phyloP scores from a whole-genome alignment of 108 stramenopile genomes.

The Bacterosira constricta region DNA sequence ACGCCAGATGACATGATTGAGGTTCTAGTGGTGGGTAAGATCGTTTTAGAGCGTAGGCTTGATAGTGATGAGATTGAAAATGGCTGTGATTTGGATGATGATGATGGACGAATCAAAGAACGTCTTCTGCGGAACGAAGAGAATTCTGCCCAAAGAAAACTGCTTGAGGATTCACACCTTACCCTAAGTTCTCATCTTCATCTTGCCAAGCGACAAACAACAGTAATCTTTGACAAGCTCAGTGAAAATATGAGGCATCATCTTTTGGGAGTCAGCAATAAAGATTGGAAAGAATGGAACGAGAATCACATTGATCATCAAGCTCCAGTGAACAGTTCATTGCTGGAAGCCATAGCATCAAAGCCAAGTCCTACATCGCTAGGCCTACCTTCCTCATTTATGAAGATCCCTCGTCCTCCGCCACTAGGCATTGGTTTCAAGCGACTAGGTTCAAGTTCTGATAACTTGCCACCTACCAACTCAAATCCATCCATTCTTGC shows the following conservation, averaged over 20 bases:
- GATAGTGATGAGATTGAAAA: conserved; percentile 22
- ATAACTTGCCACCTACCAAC: too few relatives aligned
- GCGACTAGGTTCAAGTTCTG: neutral
- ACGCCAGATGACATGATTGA: conserved; percentile 92
- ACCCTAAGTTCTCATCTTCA: conserved; percentile 28
- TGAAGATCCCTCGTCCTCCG: conserved; percentile 29
- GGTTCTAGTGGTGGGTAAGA: conserved; percentile 76
- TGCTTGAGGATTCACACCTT: conserved; percentile 58
- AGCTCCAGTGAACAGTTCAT: neutral
- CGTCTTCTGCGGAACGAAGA: conserved; percentile 60
- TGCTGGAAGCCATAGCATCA: neutral
- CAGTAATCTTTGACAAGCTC: conserved; percentile 48
- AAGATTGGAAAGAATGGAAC: conserved; percentile 10
- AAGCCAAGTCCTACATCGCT: conserved; percentile 3
- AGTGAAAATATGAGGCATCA: conserved; percentile 40
- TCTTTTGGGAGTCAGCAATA: conserved; percentile 26
- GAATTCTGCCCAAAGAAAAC: conserved; percentile 56
- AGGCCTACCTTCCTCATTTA: conserved; percentile 13
- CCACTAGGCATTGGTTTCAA: neutral
- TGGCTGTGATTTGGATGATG: conserved; percentile 59
- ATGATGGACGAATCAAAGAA: conserved; percentile 55
- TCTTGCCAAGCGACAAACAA: conserved; percentile 48
- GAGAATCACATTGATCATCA: conserved; percentile 9
- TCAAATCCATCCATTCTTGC: neutral
- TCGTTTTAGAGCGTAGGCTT: conserved; percentile 60